A percentile compares a stretch with the other conserved stretches of the same genome.
Conservation (phyloP, 164 flowering plant species). For the Tetracentron sinense region DNA sequence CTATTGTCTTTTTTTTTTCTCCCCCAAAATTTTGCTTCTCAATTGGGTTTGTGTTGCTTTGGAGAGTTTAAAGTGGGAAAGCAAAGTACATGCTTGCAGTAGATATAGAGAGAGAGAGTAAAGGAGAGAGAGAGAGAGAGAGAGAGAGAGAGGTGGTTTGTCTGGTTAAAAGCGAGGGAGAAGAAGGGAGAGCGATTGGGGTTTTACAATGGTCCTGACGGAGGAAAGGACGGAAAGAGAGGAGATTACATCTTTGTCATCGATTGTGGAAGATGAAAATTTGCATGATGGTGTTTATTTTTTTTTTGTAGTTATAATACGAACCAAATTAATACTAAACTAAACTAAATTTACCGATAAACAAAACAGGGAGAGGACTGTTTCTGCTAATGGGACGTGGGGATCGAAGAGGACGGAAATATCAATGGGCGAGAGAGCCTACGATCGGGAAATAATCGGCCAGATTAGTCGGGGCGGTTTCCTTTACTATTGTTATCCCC, state of each 20-base stretch:
- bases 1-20: background rate
- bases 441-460: background rate
- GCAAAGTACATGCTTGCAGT: background rate
- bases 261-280: slow-evolving; percentile 8
- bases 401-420: background rate
- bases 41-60: background rate
- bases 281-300: background rate
- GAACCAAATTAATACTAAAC: background rate
- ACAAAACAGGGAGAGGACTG: background rate
- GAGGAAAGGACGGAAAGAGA: slow-evolving; percentile 11
- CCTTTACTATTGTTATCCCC: background rate
- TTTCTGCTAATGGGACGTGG: too few species aligned
- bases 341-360: background rate
- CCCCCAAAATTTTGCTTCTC: too few species aligned
- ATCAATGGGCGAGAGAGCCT: background rate
- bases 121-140: background rate
- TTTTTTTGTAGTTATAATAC: too few species aligned
- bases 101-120: background rate
- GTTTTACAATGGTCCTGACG: slow-evolving; percentile 2
- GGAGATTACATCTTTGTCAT: slow-evolving; percentile 38
- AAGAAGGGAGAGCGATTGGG: too few species aligned
- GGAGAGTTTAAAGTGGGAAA: background rate
- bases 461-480: background rate
- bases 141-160: background rate
- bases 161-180: too few species aligned